Base-by-base conservation (phyloP, 2,329 filamentous ascomycete species). In the Epichloe brachyelytri region DNA sequence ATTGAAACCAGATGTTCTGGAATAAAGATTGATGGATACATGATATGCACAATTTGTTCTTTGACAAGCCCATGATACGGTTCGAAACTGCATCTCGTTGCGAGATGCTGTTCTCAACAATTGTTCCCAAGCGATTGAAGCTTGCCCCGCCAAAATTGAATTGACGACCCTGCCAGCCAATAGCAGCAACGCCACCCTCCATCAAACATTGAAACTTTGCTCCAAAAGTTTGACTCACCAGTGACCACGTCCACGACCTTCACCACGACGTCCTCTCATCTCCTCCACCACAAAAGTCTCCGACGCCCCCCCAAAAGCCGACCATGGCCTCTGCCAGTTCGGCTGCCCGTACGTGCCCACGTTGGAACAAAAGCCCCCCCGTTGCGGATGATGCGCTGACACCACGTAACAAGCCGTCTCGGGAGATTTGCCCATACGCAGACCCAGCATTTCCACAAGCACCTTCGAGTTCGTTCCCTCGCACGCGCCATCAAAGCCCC, bases 401-500 rank as follows among this genome's bases (percentile, higher is more conserved):
- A 34, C 17, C 17, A 22, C 30, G 17, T 17, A 22, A 43, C 41
- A 41, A 43, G 52, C 51, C 43, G 33, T 39, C 47, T 43, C 39
- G 43, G 50, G 30, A 41, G 48, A 46, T 17, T 43, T 52, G 34
- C 48, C 50, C 22, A 34, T 48, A 37, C 52, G 45, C 22, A 53
- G 53, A 49, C 46, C 51, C 20, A 43, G 54, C 19, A 36, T 55
- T 26, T 53, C 58, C 19, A 56, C 51, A 15, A 37, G 55, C 46
- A 53, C 58, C 46, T 65, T 65, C 26, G 48, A 50, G 48, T 50
- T 17, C n/a, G 48, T 50, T 5, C 19, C 11, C 20, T 30, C n/a
- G 12, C 26, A 30, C 26, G 26, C 26, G 26, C 17, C 11, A 19
- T 7, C n/a, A 36, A 33, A 40, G 17, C 4, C 17, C 38, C 7